These are phyloP conservation scores for Kondoa malvinella DNA, from an alignment of 768 basidiomycete genomes.

Conservation along the genomic window DNA sequence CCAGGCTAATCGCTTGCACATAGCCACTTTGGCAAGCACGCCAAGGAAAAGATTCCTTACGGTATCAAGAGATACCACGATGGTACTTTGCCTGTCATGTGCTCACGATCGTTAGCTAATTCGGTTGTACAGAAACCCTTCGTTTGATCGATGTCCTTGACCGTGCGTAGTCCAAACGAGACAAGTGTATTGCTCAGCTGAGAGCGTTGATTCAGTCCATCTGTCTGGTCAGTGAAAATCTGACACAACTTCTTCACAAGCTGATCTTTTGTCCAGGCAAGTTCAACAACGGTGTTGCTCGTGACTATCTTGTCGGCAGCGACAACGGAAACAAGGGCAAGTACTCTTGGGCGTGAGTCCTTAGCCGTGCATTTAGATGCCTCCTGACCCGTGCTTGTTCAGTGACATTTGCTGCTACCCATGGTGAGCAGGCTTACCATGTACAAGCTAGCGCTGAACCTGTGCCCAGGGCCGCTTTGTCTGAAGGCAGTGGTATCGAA, in stretches of 20 bases:
- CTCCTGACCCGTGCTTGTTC: too few relatives aligned
- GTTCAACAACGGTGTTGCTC: not conserved
- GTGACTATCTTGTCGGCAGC: not conserved
- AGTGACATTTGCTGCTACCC: not conserved
- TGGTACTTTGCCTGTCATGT: not conserved
- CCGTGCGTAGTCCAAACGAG: too few relatives aligned
- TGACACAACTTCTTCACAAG: too few relatives aligned
- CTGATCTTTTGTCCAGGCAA: too few relatives aligned
- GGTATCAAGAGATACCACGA: too few relatives aligned
- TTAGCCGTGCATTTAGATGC: too few relatives aligned
- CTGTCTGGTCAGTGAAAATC: too few relatives aligned
- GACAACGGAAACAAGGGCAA: not conserved
- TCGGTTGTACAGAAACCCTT: not conserved
- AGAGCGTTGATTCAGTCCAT: conserved; percentile 3
- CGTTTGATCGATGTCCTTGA: not conserved
- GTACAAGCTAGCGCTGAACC: not conserved
- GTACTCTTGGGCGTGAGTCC: conserved; percentile 1
- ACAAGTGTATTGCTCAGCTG: too few relatives aligned
- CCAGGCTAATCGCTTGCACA: too few relatives aligned
- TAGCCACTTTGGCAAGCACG: not conserved
- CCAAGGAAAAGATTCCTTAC: conserved; percentile 1
- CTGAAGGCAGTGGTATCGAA: not conserved
- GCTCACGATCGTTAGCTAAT: not conserved
- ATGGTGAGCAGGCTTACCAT: not conserved
- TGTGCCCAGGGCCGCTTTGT: not conserved